phyloP scores from a whole-genome alignment of 768 basidiomycete species.

The Terana coerulea region DNA sequence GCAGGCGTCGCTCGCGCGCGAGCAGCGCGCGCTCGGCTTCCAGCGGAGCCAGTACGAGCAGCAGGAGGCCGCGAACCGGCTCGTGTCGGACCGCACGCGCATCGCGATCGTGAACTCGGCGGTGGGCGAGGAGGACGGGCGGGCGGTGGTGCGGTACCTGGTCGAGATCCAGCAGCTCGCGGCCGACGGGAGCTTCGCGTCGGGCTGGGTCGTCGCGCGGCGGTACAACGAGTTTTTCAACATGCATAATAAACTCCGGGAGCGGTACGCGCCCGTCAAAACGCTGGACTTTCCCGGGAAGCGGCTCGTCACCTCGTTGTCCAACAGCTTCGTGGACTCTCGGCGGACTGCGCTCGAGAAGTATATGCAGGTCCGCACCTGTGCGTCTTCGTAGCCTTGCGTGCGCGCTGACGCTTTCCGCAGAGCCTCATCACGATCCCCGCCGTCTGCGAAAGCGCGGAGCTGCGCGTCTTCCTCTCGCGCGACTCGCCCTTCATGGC shows the following conservation, averaged over 20 bases:
- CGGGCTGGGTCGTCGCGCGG: constrained; percentile 91
- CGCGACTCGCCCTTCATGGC: constrained; percentile 82
- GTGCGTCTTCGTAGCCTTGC: neutral
- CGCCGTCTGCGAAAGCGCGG: constrained; percentile 74
- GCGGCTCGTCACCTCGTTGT: constrained; percentile 83
- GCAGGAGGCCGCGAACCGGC: constrained; percentile 87
- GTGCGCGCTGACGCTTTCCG: constrained; percentile 1
- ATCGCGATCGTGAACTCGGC: constrained; percentile 85
- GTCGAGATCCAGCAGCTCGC: constrained; percentile 88
- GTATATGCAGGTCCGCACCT: constrained; percentile 85
- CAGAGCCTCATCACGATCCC: constrained; percentile 75
- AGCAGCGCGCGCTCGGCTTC: constrained; percentile 80
- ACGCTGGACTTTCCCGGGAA: constrained; percentile 90
- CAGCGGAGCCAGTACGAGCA: constrained; percentile 93
- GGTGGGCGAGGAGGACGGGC: constrained; percentile 79
- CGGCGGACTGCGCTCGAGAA: constrained; percentile 78
- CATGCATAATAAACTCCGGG: constrained; percentile 83
- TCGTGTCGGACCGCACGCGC: constrained; percentile 78
- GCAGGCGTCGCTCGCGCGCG: constrained; percentile 74
- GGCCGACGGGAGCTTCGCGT: constrained; percentile 71
- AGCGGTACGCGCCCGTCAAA: constrained; percentile 62
- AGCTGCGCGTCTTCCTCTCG: constrained; percentile 82
- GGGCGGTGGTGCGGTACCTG: constrained; percentile 87
- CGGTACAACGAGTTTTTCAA: constrained; percentile 94
- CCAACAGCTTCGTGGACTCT: constrained; percentile 83